These are phyloP conservation scores for Macrolepiota dolichaula DNA, from an alignment of 768 basidiomycete species.

Conservation along the genomic window DNA sequence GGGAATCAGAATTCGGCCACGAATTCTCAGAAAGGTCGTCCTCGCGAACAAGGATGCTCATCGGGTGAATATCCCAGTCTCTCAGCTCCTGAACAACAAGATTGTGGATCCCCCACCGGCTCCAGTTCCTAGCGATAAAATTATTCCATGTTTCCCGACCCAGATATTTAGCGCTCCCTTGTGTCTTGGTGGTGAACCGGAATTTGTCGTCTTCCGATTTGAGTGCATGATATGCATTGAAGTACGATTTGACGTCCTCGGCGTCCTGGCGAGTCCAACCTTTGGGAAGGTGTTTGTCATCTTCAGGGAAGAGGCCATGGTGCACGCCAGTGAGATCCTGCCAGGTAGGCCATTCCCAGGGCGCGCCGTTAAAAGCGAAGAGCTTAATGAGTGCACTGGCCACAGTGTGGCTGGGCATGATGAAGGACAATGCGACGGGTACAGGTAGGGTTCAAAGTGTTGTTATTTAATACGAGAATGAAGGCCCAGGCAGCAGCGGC, in stretches of 20 bases:
- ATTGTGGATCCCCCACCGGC: not conserved
- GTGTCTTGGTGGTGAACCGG: slow-evolving; percentile 9
- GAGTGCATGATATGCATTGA: slow-evolving; percentile 7
- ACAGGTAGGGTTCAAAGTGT: too few relatives aligned
- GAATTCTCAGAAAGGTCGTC: not conserved
- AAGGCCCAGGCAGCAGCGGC: too few relatives aligned
- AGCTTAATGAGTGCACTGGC: slow-evolving; percentile 2
- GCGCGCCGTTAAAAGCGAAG: not conserved
- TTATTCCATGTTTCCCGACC: not conserved
- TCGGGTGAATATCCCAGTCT: not conserved
- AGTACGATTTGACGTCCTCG: slow-evolving; percentile 14
- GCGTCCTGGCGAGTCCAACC: slow-evolving; percentile 13
- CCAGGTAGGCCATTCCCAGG: slow-evolving; percentile 15
- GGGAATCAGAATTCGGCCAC: not conserved
- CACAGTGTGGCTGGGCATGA: slow-evolving; percentile 1
- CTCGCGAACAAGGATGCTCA: not conserved
- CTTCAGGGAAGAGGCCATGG: slow-evolving; percentile 16
- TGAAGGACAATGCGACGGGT: too few relatives aligned
- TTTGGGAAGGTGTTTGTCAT: slow-evolving; percentile 10
- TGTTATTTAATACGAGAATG: too few relatives aligned
- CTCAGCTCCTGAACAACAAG: not conserved
- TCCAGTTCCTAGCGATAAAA: not conserved
- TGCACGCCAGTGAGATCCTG: slow-evolving; percentile 15
- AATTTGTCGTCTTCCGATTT: slow-evolving; percentile 9
- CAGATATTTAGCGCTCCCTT: not conserved